Base-by-base conservation (phyloP, 169 alveolate genomes). In the Babesia divergens region DNA sequence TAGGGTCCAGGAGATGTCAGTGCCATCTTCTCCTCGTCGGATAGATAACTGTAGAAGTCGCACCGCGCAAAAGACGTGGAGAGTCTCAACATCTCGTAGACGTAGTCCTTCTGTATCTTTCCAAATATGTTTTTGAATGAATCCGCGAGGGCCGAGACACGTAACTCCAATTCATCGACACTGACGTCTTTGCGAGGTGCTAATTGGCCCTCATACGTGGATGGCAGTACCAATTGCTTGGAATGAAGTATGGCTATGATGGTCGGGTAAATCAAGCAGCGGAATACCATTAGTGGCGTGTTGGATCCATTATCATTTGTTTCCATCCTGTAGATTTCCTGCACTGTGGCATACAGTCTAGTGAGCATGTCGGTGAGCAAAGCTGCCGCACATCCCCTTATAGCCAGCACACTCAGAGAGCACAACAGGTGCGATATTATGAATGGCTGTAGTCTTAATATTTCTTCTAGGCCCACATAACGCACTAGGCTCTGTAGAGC, bases 41-140 rank as follows among this genome's bases (percentile, higher is more conserved):
- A 6, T 7, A 70, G 54, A 37, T 60, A 70, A 24, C 18, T 40
- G 54, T 58, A 56, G 51, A 55, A 70, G 50, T 54, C 59, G 49
- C 65, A 70, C 22, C 58, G 18, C 32, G 62, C 44, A 31, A 43
- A 56, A 14, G 59, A 8, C 20, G 82, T 59, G 29, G 82, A 70
- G 24, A 70, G 65, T 29, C 54, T 58, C 29, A 70, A 37, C 65
- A 70, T 32, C 14, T 70, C 82, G 50, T 32, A 50, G 44, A 50
- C 65, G 42, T 59, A 58, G 28, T 70, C 62, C 52, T 46, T 58
- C 50, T 70, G 43, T 0, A 70, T 58, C 20, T 56, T 54, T 20
- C 72, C 54, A n/a, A 70, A 70, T 43, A 70, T 34, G 51, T 28
- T 58, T 37, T 70, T 70, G 72, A 70, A 70, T 3, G 70, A 58